A percentile compares a stretch with the other conserved stretches of the same genome.
Evolutionary conservation across 2,329 filamentous ascomycete genomes (phyloP).

Genomic region (Neonectria faginata): DNA sequence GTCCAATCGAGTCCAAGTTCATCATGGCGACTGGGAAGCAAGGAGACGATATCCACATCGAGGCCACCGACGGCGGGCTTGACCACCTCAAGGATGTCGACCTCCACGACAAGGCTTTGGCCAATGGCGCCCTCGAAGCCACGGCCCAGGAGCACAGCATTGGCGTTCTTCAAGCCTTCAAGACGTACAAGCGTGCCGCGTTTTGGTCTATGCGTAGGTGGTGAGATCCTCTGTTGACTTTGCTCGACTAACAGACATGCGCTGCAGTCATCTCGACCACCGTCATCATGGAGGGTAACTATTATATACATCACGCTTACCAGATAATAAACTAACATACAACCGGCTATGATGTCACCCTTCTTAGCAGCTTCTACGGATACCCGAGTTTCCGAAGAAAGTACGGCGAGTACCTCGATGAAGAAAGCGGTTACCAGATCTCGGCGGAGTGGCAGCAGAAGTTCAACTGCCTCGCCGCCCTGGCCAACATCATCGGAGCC

Average conservation of each 20-base stretch:
- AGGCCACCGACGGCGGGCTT: conserved; percentile 47
- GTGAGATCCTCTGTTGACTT: background rate
- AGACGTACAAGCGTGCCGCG: conserved; percentile 55
- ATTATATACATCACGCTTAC: no score
- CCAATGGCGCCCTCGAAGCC: conserved; percentile 51
- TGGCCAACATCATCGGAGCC: conserved; percentile 55
- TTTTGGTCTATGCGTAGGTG: conserved; percentile 55
- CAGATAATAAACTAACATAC: no score
- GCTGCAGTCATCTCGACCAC: conserved; percentile 56
- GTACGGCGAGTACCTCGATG: conserved; percentile 54
- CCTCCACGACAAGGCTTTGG: conserved; percentile 53
- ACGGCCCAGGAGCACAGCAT: conserved; percentile 54
- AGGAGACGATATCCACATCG: conserved; percentile 44
- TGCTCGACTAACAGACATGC: conserved; percentile 20
- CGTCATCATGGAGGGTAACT: conserved; percentile 58
- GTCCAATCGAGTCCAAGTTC: conserved; percentile 4
- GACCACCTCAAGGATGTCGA: conserved; percentile 49
- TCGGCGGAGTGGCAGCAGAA: conserved; percentile 64
- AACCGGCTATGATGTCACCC: conserved; percentile 56
- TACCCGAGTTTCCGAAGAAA: conserved; percentile 55
- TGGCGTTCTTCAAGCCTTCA: conserved; percentile 50
- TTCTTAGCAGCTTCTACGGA: conserved; percentile 60
- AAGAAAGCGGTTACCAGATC: conserved; percentile 58
- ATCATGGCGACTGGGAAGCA: conserved; percentile 43
- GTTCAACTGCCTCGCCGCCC: conserved; percentile 53